phyloP scores from a whole-genome alignment of 208 protist species.

The Leishmania martiniquensis region DNA sequence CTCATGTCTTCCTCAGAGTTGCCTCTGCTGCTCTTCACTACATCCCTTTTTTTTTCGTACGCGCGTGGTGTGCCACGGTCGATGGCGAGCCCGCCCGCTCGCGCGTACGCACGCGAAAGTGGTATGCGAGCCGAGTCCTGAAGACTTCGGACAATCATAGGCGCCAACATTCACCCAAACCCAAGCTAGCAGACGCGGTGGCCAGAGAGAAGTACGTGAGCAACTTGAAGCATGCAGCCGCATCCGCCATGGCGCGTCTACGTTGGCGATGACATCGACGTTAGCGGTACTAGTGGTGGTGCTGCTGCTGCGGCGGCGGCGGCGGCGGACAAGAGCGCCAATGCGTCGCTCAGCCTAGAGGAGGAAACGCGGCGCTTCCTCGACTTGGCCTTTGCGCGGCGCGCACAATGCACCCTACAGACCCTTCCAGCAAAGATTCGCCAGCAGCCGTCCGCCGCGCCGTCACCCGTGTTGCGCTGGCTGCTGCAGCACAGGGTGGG shows the following conservation, averaged over 20 bases:
- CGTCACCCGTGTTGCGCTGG: constrained; percentile 50
- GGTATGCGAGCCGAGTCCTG: not conserved
- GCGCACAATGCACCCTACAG: constrained; percentile 4
- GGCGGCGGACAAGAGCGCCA: not conserved
- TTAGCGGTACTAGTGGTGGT: not conserved
- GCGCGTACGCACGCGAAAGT: not conserved
- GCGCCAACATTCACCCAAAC: not conserved
- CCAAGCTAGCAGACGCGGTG: not conserved
- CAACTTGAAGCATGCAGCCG: not conserved
- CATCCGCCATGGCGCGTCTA: constrained; percentile 14
- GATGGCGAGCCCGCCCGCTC: not conserved
- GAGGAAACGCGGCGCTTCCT: constrained; percentile 11
- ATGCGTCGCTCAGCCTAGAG: not conserved
- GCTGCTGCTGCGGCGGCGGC: not conserved
- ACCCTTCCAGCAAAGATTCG: constrained; percentile 13
- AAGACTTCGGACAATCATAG: not conserved
- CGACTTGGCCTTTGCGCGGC: constrained; percentile 39
- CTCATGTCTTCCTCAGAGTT: too few relatives aligned
- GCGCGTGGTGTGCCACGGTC: too few relatives aligned
- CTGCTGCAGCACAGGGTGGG: constrained; percentile 22
- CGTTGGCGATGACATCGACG: constrained; percentile 17
- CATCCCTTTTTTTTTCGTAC: too few relatives aligned
- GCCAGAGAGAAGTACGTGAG: not conserved
- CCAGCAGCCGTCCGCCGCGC: constrained; percentile 35
- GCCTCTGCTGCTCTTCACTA: too few relatives aligned